Conservation (phyloP, 495 filamentous ascomycete species). For the Cairneyella variabilis region DNA sequence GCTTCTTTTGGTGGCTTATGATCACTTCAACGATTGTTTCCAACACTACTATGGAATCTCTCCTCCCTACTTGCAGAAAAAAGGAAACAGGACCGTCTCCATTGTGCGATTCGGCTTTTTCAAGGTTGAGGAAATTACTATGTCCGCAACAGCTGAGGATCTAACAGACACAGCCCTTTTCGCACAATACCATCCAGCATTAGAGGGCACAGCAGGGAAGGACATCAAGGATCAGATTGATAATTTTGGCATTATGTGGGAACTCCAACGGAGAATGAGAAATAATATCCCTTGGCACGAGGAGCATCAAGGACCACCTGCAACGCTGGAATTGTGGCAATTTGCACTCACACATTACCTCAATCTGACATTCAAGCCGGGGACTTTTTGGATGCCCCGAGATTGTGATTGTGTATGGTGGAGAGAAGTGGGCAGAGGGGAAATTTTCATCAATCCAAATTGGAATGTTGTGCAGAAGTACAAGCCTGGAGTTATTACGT, state of each 20-base stretch:
- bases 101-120: slow-evolving; percentile 16
- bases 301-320: slow-evolving; percentile 8
- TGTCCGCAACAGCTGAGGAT: slow-evolving; percentile 12
- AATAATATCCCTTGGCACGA: not conserved
- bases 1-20: slow-evolving; percentile 14
- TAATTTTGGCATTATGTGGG: not conserved
- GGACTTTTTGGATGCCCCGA: slow-evolving; percentile 3
- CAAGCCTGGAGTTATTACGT: not conserved
- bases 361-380: slow-evolving; percentile 6
- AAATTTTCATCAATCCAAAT: not conserved
- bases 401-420: not conserved
- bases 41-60: not conserved
- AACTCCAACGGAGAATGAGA: slow-evolving; percentile 3
- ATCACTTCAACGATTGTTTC: slow-evolving; percentile 10
- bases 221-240: slow-evolving; percentile 6
- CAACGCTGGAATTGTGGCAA: slow-evolving; percentile 9
- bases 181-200: slow-evolving; percentile 3
- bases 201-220: slow-evolving; percentile 6
- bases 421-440: not conserved
- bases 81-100: slow-evolving; percentile 11
- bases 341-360: slow-evolving; percentile 15
- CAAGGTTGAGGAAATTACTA: slow-evolving; percentile 14
- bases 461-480: not conserved
- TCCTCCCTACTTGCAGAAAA: slow-evolving; percentile 1
- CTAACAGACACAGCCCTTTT: not conserved